A percentile compares a stretch with the other conserved stretches of the same genome.
These are phyloP conservation scores for Venturia pyrina DNA, from an alignment of 2,329 filamentous ascomycete genomes.

Conservation along the genomic window DNA sequence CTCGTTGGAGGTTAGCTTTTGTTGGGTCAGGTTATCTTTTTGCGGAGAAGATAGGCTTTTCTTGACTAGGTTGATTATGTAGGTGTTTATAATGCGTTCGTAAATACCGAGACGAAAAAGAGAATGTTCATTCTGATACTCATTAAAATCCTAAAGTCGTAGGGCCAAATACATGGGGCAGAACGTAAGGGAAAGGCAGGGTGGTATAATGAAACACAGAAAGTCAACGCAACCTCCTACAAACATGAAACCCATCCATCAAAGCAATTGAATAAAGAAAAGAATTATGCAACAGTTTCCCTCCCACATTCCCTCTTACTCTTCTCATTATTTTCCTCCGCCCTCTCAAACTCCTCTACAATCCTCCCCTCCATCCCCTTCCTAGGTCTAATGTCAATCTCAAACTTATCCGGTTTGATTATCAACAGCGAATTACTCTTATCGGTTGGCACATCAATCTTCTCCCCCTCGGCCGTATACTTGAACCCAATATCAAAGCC, in stretches of 20 bases:
- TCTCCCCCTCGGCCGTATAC: conserved; percentile 30
- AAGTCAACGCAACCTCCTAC: not conserved
- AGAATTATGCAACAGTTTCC: not conserved
- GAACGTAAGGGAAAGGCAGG: not conserved
- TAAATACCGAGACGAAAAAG: too few relatives aligned
- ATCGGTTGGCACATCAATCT: conserved; percentile 35
- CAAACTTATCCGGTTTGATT: conserved; percentile 46
- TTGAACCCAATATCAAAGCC: conserved; percentile 40
- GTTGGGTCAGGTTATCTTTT: too few relatives aligned
- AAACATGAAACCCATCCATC: not conserved
- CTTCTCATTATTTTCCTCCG: not conserved
- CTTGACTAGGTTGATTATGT: too few relatives aligned
- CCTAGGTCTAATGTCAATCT: conserved; percentile 44
- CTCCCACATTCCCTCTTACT: not conserved
- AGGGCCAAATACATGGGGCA: too few relatives aligned
- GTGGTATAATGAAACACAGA: not conserved
- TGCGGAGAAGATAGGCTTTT: too few relatives aligned
- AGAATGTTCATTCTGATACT: too few relatives aligned
- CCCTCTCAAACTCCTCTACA: conserved; percentile 28
- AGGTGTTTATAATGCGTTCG: too few relatives aligned
- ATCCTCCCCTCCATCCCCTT: conserved; percentile 31
- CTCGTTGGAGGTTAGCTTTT: too few relatives aligned
- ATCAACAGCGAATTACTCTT: conserved; percentile 44
- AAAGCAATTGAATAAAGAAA: not conserved
- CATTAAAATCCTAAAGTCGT: too few relatives aligned